A percentile compares a stretch with the other conserved stretches of the same genome.
Evolutionary conservation across 139 green algal genomes (phyloP).

Genomic region (Raphidocelis subcapitata): DNA sequence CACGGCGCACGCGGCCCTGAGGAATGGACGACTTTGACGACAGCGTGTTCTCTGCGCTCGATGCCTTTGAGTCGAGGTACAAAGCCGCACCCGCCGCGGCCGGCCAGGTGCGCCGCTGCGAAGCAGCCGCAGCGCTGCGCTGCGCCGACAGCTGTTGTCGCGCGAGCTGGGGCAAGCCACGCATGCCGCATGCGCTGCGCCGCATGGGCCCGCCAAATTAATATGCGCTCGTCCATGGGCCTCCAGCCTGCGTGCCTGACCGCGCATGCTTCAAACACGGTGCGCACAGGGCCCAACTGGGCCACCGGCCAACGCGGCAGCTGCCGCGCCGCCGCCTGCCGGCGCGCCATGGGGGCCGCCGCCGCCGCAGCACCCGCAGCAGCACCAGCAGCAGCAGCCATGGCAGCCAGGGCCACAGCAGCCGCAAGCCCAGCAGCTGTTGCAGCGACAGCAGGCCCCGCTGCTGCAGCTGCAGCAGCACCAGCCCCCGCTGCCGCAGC

Average conservation of each 20-base stretch:
- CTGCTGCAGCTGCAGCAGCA: not conserved
- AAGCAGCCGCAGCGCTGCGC: not conserved
- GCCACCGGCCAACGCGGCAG: not conserved
- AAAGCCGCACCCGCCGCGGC: not conserved
- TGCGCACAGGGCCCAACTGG: not conserved
- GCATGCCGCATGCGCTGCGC: not conserved
- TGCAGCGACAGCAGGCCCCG: not conserved
- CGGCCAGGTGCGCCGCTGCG: not conserved
- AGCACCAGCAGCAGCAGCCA: conserved; percentile 1
- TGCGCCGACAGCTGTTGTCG: not conserved
- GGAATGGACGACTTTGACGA: not conserved
- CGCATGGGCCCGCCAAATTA: not conserved
- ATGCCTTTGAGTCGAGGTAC: not conserved
- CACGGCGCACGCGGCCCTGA: no score
- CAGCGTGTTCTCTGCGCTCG: not conserved
- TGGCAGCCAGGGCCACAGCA: not conserved
- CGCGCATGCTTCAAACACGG: not conserved
- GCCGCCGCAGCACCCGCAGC: not conserved
- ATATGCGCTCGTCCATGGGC: not conserved
- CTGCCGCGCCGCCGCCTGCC: not conserved
- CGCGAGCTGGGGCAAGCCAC: no score
- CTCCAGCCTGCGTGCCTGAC: not conserved
- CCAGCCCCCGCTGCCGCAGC: not conserved
- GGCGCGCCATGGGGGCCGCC: not conserved
- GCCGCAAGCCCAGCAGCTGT: not conserved